Evolutionary conservation across 2,329 filamentous ascomycete genomes (phyloP), one percentile per base, ranked within the genome.

Genomic region (Corynespora cassiicola): DNA sequence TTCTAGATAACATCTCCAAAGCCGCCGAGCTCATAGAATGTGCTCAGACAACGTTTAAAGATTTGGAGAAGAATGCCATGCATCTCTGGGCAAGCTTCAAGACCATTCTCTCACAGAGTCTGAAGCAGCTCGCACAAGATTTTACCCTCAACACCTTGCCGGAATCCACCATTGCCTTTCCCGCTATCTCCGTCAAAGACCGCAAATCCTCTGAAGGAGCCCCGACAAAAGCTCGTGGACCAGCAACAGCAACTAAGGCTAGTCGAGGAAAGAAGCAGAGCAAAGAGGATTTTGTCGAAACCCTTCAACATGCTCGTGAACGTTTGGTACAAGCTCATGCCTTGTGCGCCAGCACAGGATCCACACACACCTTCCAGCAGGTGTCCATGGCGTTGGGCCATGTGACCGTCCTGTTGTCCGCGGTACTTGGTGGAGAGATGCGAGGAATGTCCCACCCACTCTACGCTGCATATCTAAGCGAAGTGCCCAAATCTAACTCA

Each of bases 121-220:
- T 87, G 55, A 81, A 86, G 30, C 79, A 86, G 56, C 88, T 96
- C 74, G 79, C 84, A 9, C 79, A 80, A 4, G 88, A 96, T 66
- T 85, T 91, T 3, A 86, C 94, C 3, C 95, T 92, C 65, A 95
- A 89, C 12, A 87, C 92, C 7, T 79, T 97, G 11, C 88, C 92
- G 29, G 94, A 99, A 57, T 96, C 94, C 1, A 96, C 90, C 0
- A 84, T 96, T 17, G 95, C 90, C 0, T 86, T 92, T 43, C 90
- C 91, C 1, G 84, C 88, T 0, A 75, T 92, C 15, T 56, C 56
- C 14, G 38, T 49, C 15, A 54, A 54, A 4, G 61, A 66, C 3
- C 44, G 52, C 11, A 60, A 50, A 31, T 40, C 50, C 9, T 64
- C 61, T 3, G 60, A 66, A 24, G 52, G 42, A 3, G 17, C 31